A percentile compares a stretch with the other conserved stretches of the same genome.
Evolutionary conservation across 1,139 yeast genomes (phyloP).

Genomic region (Sugiyamaella sp.): DNA sequence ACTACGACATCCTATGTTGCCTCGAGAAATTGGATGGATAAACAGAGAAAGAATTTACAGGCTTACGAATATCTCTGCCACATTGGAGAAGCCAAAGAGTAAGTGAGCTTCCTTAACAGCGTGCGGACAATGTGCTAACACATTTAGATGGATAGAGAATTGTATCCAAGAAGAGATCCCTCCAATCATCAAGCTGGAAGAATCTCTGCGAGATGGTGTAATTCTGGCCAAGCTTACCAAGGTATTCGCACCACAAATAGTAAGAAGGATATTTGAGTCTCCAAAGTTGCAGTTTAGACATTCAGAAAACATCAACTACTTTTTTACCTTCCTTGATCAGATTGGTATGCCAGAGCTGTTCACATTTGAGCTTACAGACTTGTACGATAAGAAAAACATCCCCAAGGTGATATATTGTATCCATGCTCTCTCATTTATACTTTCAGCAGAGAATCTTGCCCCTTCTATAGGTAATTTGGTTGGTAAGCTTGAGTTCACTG

Average conservation of each 20-base stretch:
- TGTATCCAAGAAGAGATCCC: slow-evolving; percentile 57
- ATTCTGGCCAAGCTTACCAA: slow-evolving; percentile 78
- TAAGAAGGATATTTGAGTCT: slow-evolving; percentile 57
- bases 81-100: slow-evolving; percentile 76
- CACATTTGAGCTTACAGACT: slow-evolving; percentile 86
- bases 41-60: slow-evolving; percentile 48
- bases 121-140: slow-evolving; percentile 25
- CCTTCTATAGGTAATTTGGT: slow-evolving; percentile 68
- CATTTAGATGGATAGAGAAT: slow-evolving; percentile 59
- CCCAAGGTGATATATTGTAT: slow-evolving; percentile 94
- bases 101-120: slow-evolving; percentile 19
- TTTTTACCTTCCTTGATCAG: slow-evolving; percentile 70
- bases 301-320: slow-evolving; percentile 88
- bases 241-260: slow-evolving; percentile 68
- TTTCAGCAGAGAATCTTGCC: slow-evolving; percentile 56
- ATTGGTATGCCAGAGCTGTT: slow-evolving; percentile 82
- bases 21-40: slow-evolving; percentile 47
- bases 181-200: slow-evolving; percentile 58
- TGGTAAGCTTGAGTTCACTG: slow-evolving; percentile 62
- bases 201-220: slow-evolving; percentile 79
- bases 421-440: slow-evolving; percentile 81
- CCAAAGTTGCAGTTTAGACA: slow-evolving; percentile 80
- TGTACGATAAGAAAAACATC: slow-evolving; percentile 87
- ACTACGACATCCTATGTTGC: slow-evolving; percentile 36
- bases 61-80: slow-evolving; percentile 88